A percentile compares a stretch with the other conserved stretches of the same genome.
Conservation (phyloP, 1,284 basidiomycete species). For the Gymnopus androsaceus region DNA sequence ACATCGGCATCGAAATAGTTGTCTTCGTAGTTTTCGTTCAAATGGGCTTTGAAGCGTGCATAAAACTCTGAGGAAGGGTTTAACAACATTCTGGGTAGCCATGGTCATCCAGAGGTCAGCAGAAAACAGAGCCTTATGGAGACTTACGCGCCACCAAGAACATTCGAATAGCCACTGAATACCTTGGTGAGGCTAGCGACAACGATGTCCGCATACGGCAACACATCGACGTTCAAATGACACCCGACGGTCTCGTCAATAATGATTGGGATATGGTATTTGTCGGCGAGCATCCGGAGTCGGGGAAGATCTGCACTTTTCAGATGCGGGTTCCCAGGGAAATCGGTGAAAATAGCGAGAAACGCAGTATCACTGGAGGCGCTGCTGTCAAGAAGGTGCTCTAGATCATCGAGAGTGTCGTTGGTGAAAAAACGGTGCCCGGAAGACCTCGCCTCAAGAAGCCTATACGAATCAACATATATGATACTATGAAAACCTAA, state of each 20-base stretch:
- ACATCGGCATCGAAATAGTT: slow-evolving; percentile 63
- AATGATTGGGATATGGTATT: slow-evolving; percentile 59
- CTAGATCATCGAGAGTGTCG: slow-evolving; percentile 7
- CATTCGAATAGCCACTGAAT: slow-evolving; percentile 67
- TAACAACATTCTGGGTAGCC: slow-evolving; percentile 45
- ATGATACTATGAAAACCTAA: slow-evolving; percentile 1
- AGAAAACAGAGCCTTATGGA: neutral
- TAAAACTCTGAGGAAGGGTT: slow-evolving; percentile 54
- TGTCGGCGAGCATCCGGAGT: slow-evolving; percentile 50
- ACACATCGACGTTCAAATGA: slow-evolving; percentile 68
- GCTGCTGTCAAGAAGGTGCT: neutral
- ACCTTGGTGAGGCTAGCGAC: slow-evolving; percentile 67
- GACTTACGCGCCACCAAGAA: slow-evolving; percentile 65
- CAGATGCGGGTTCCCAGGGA: slow-evolving; percentile 8
- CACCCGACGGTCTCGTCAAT: slow-evolving; percentile 72
- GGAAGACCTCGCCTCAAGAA: neutral
- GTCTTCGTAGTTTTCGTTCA: slow-evolving; percentile 55
- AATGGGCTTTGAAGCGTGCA: slow-evolving; percentile 37
- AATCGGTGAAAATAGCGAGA: slow-evolving; percentile 8
- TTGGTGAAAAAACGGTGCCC: slow-evolving; percentile 6
- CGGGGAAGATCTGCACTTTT: slow-evolving; percentile 8
- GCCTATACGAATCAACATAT: slow-evolving; percentile 11
- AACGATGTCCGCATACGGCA: slow-evolving; percentile 61
- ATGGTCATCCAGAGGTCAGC: neutral
- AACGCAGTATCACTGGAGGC: neutral